Evolutionary conservation across 2,329 filamentous ascomycete species (phyloP), one percentile per base, ranked within the genome.

Genomic region (Fusarium clavum): DNA sequence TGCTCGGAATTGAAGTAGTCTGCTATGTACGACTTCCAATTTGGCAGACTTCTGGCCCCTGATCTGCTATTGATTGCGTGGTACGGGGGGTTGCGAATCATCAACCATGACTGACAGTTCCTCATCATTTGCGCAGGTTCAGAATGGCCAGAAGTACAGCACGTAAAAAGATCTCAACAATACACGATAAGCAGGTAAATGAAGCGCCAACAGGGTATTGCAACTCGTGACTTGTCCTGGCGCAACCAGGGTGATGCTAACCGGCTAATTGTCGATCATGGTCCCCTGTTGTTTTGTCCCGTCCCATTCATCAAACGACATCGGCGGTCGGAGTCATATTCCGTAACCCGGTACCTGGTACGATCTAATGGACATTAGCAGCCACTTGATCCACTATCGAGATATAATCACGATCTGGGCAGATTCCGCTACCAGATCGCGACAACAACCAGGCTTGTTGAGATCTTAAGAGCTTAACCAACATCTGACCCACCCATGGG

Each of bases 361-460:
- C 54, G 52, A 63, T 63, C 57, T 57, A 64, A 56, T 52, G 62
- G 29, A 57, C 59, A 59, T 67, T 53, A 11, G 52, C 54, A 68
- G 64, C 72, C 72, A 68, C 64, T 55, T 64, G 51, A 67, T 67
- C 61, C 68, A 70, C 66, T 69, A 74, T 73, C 72, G 61, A 74
- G 70, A 74, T 74, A 49, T 52, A 53, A 69, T 67, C 57, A 48
- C 72, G 72, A 74, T 74, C 64, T 52, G 48, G 48, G 34, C 45
- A 61, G 64, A 72, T 72, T 60, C 32, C 32, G 52, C 57, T 63
- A 60, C 38, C 43, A 56, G 64, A 73, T 74, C 67, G 60, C 55
- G 27, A 62, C 57, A 52, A 52, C 51, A 29, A 60, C 61, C 54
- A 27, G 64, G 58, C 59, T 67, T 64, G 54, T 59, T 69, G 57